A percentile compares a stretch with the other conserved stretches of the same genome.
These are phyloP conservation scores for Pontederia crassipes DNA, from an alignment of 176 grass and related monocot species.

Conservation along the genomic window DNA sequence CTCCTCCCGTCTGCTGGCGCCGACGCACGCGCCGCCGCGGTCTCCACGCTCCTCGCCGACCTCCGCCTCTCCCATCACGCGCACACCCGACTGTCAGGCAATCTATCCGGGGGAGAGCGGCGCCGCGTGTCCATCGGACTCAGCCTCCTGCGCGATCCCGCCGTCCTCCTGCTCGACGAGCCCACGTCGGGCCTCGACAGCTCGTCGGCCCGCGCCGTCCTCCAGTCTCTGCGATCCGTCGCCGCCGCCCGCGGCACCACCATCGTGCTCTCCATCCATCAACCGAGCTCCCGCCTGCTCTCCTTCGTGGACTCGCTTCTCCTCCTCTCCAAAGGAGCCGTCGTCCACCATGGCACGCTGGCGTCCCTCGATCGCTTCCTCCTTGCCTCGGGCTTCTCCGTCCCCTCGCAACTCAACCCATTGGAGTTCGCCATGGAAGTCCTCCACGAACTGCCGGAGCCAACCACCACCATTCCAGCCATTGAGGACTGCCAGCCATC, in stretches of 20 bases:
- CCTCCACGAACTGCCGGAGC: constrained; percentile 56
- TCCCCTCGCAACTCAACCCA: constrained; percentile 71
- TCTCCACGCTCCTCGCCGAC: constrained; percentile 41
- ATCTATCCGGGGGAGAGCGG: constrained; percentile 50
- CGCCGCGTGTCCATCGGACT: constrained; percentile 55
- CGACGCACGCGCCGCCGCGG: neutral
- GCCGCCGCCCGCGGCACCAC: constrained; percentile 53
- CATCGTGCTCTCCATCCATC: constrained; percentile 88
- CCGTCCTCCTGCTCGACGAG: constrained; percentile 57
- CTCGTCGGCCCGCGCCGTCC: constrained; percentile 54
- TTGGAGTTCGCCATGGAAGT: constrained; percentile 91
- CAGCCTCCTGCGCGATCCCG: constrained; percentile 60
- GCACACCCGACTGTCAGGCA: constrained; percentile 51
- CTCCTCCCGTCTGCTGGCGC: constrained; percentile 11
- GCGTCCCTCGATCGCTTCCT: constrained; percentile 57
- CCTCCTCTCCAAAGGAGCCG: constrained; percentile 67
- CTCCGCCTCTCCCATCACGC: constrained; percentile 51
- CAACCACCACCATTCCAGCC: constrained; percentile 3
- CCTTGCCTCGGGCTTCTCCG: constrained; percentile 42
- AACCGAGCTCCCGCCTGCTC: constrained; percentile 82
- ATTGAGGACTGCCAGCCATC: constrained; percentile 2
- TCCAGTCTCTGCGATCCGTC: constrained; percentile 65
- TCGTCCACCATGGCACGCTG: constrained; percentile 77
- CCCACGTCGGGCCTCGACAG: constrained; percentile 71
- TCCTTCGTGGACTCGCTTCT: constrained; percentile 74